Evolutionary conservation across 257 asterid genomes (phyloP).

Genomic region (Jaltomata sinuosa): DNA sequence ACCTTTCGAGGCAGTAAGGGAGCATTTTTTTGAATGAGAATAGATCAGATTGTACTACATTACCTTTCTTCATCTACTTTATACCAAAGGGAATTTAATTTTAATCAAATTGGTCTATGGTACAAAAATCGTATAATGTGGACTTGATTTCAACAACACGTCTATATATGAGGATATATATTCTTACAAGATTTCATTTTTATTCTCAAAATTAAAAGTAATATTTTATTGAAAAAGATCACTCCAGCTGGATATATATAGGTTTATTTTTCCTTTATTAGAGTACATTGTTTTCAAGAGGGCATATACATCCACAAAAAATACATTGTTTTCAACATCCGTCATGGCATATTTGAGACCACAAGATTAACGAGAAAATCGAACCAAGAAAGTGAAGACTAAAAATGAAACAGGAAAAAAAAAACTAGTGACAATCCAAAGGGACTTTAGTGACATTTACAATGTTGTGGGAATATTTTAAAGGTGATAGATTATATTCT

Average conservation of each 20-base stretch:
- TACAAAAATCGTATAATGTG: neutral
- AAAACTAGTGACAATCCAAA: too few species aligned
- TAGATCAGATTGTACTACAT: too few species aligned
- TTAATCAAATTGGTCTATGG: neutral
- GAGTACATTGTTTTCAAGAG: neutral
- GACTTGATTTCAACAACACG: neutral
- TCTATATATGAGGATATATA: neutral
- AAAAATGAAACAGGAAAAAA: too few species aligned
- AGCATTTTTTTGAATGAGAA: neutral
- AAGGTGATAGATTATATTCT: neutral
- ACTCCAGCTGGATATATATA: neutral
- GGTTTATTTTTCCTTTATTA: neutral
- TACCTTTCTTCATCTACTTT: neutral
- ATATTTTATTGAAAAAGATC: neutral
- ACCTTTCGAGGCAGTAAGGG: neutral
- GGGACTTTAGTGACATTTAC: neutral
- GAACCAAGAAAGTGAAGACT: too few species aligned
- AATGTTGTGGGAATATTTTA: neutral
- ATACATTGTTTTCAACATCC: too few species aligned
- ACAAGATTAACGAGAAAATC: too few species aligned
- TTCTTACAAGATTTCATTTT: neutral
- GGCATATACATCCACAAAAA: too few species aligned
- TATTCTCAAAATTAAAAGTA: neutral
- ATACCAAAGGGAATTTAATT: neutral
- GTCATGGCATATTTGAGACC: too few species aligned